Base-by-base conservation (phyloP, 257 asterid genomes). In the Nicotiana tabacum region DNA sequence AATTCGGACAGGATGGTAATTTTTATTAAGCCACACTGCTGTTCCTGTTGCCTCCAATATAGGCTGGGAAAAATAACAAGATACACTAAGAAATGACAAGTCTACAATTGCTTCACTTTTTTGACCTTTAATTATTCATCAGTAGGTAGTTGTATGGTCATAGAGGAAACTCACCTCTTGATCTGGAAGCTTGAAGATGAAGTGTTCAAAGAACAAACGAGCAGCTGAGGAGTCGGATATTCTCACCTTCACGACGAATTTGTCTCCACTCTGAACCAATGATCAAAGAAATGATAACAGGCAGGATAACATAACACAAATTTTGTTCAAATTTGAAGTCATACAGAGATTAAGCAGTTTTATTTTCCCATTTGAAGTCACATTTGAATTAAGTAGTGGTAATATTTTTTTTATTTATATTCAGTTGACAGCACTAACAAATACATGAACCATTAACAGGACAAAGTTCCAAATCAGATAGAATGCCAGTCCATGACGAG, bases 1-100 rank as follows among this genome's bases (percentile, higher is more conserved):
- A 51, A 96, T 90, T 9, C 98, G 97, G 35, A 92, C 85, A 15
- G 99, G 98, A 15, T 95, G 94, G 65, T 92, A 96, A 88, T 88
- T 93, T 87, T 91, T 94, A 85, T 93, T 94, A 76, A 94, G 98
- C 95, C 97, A 96, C 76, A 88, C 98, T 69, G 94, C 97, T 17
- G 93, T 93, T 32, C 90, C 97, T 81, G 66, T 92, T 37, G 99
- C 99, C 92, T 94, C 98, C 83, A 93, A 51, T 32, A 96, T 81
- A 2, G 92, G 97, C 99, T 96, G 90, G 60, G 81, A 70, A 84
- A 72, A 27, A 17, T 4, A 66, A 1, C 2, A 66, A 58, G 12
- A 83, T 39, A 33, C 67, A 39, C 70, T 46, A 17, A 61, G 11
- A 35, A 51, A 13, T 18, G 2, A 15, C 43, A 7, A 48, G 68